phyloP scores from a whole-genome alignment of 176 grass and related monocot species.

The Avena atlantica region DNA sequence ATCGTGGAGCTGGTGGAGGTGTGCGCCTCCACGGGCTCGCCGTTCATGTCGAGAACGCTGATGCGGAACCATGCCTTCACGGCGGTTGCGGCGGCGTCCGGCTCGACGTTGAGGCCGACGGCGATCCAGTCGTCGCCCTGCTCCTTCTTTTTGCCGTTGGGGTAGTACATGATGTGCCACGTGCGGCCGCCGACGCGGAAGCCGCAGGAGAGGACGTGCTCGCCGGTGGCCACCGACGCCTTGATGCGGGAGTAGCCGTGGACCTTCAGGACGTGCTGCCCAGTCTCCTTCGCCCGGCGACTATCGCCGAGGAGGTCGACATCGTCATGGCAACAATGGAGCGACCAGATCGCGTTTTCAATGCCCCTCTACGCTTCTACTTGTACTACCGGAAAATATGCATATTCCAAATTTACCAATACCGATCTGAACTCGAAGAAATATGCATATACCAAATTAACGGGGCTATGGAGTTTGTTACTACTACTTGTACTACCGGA shows the following conservation, averaged over 20 bases:
- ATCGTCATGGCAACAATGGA: background rate
- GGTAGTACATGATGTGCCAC: constrained; percentile 5
- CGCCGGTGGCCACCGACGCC: background rate
- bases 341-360: background rate
- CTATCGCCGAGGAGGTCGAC: constrained; percentile 13
- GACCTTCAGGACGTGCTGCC: constrained; percentile 16
- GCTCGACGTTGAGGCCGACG: background rate
- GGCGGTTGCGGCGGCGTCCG: background rate
- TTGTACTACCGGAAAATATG: too few relatives aligned
- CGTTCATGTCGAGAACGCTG: background rate
- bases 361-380: too few relatives aligned
- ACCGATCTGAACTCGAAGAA: too few relatives aligned
- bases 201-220: background rate
- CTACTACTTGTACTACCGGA: too few relatives aligned
- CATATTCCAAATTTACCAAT: too few relatives aligned
- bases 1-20: background rate
- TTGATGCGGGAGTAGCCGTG: background rate
- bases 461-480: too few relatives aligned
- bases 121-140: background rate
- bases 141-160: background rate
- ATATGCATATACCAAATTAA: too few relatives aligned
- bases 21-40: background rate
- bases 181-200: background rate
- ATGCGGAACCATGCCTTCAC: background rate
- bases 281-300: background rate